Conservation (phyloP, 345 rosid genomes). For the Turnera subulata region DNA sequence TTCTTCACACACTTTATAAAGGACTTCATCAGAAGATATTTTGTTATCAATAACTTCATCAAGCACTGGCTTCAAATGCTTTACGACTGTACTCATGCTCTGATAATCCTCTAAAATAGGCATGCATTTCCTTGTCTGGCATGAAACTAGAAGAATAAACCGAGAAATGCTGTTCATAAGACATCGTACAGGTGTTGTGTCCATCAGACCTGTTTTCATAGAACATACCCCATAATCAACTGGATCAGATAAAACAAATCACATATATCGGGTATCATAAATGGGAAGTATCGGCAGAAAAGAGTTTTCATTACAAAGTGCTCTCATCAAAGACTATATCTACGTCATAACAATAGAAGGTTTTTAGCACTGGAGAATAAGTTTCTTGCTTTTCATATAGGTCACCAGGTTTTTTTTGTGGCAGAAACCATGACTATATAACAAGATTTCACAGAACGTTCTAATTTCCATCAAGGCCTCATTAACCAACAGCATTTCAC, state of each 20-base stretch:
- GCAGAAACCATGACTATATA: too few species aligned
- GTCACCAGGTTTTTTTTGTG: too few species aligned
- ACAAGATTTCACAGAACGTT: too few species aligned
- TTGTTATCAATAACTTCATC: conserved; percentile 66
- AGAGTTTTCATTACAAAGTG: not conserved
- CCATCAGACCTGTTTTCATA: conserved; percentile 58
- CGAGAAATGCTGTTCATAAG: conserved; percentile 83
- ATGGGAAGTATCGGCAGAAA: not conserved
- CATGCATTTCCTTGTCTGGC: conserved; percentile 53
- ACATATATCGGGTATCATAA: not conserved
- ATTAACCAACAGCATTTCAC: too few species aligned
- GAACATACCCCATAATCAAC: conserved; percentile 1
- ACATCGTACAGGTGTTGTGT: conserved; percentile 48
- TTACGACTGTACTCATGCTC: conserved; percentile 49
- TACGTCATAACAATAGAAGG: not conserved
- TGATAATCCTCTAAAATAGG: conserved; percentile 57
- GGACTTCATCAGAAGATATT: conserved; percentile 43
- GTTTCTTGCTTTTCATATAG: not conserved
- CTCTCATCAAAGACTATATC: not conserved
- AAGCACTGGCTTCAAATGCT: conserved; percentile 70
- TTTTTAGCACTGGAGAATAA: conserved; percentile 7
- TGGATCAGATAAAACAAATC: not conserved
- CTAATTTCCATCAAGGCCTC: too few species aligned
- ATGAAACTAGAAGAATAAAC: conserved; percentile 73
- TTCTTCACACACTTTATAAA: conserved; percentile 63